These are phyloP conservation scores for Tanozyma kutaoensis DNA, from an alignment of 805 yeast species.

Conservation along the genomic window DNA sequence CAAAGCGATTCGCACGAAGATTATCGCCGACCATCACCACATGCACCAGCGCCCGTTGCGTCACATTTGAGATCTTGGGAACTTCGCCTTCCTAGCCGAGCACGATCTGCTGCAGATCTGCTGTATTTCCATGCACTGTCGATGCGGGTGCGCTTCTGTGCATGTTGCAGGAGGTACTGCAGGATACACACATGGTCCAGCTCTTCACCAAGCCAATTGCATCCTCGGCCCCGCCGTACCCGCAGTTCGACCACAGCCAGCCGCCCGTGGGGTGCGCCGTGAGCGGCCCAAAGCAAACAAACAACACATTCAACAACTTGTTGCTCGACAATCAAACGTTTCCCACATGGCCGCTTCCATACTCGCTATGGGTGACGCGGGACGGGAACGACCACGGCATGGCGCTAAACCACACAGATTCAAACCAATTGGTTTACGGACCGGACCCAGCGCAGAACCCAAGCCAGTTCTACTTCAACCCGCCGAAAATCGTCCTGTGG, in stretches of 20 bases:
- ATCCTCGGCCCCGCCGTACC: no score
- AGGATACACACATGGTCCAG: no score
- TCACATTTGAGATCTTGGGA: no score
- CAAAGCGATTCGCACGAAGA: no score
- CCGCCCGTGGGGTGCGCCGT: slow-evolving; percentile 18
- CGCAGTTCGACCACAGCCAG: slow-evolving; percentile 16
- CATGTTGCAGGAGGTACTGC: no score
- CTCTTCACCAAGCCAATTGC: no score
- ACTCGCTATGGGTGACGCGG: slow-evolving; percentile 54
- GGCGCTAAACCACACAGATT: slow-evolving; percentile 52
- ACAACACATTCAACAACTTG: slow-evolving; percentile 68
- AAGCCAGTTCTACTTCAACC: slow-evolving; percentile 52
- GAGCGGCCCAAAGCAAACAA: slow-evolving; percentile 47
- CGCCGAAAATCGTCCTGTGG: slow-evolving; percentile 52
- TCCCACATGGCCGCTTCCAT: slow-evolving; percentile 77
- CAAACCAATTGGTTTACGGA: slow-evolving; percentile 54
- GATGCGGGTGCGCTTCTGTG: no score
- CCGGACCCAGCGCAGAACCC: slow-evolving; percentile 42
- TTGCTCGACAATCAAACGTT: slow-evolving; percentile 51
- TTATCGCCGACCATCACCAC: no score
- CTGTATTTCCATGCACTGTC: no score
- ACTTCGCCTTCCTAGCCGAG: no score
- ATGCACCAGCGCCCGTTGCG: no score
- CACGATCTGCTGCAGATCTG: no score
- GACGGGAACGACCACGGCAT: slow-evolving; percentile 40